Percentiles rank a stretch among this genome's conserved stretches.
Evolutionary conservation across 2,329 filamentous ascomycete species (phyloP).

Genomic region (Aspergillus sp.): DNA sequence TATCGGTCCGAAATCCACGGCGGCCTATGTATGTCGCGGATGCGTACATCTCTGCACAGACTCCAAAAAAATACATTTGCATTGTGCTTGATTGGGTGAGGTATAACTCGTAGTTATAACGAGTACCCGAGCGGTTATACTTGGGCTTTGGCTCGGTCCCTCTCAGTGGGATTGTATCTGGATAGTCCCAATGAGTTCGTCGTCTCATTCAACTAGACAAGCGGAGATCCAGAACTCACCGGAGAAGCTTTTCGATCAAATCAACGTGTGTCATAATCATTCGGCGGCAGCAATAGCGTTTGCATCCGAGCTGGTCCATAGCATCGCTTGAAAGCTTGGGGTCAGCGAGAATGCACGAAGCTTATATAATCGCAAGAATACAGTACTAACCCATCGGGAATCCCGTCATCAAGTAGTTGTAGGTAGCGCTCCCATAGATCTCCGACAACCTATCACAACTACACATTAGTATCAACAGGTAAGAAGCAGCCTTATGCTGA

Average conservation of each 20-base stretch:
- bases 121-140: slow-evolving; percentile 3
- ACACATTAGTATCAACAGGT: slow-evolving; percentile 9
- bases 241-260: slow-evolving; percentile 95
- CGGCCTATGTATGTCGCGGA: neutral
- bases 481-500: neutral
- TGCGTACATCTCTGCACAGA: neutral
- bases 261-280: slow-evolving; percentile 99
- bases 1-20: neutral
- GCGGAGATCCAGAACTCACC: slow-evolving; percentile 58
- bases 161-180: slow-evolving; percentile 34
- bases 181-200: neutral
- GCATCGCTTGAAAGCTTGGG: slow-evolving; percentile 61
- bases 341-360: slow-evolving; percentile 10
- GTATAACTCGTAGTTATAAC: neutral
- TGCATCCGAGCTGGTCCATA: slow-evolving; percentile 91
- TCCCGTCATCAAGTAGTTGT: slow-evolving; percentile 76
- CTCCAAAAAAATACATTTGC: neutral
- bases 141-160: slow-evolving; percentile 24
- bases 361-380: neutral
- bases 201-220: neutral
- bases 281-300: slow-evolving; percentile 95
- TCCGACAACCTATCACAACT: slow-evolving; percentile 72
- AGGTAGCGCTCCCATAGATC: slow-evolving; percentile 98
- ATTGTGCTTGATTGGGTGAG: neutral
- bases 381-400: slow-evolving; percentile 68